Conservation (phyloP, 495 filamentous ascomycete genomes). For the Hypoxylon lenormandii region DNA sequence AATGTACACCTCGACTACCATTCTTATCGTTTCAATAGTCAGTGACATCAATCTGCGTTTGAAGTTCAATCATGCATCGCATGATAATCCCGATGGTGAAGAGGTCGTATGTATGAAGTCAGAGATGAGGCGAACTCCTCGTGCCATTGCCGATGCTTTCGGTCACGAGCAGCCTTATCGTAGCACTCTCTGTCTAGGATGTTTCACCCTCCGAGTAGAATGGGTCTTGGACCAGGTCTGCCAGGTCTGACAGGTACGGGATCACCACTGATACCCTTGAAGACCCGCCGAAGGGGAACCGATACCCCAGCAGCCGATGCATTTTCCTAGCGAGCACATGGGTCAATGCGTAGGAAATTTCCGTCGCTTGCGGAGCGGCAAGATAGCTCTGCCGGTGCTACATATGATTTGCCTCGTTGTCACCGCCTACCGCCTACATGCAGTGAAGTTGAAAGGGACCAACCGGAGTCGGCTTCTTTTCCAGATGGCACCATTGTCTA, state of each 20-base stretch:
- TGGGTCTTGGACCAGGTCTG: conserved; percentile 7
- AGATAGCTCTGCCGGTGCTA: background rate
- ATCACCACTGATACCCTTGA: conserved; percentile 36
- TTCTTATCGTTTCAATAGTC: no score
- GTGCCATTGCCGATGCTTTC: conserved; percentile 5
- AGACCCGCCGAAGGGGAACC: conserved; percentile 37
- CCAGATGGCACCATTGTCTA: background rate
- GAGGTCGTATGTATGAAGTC: conserved; percentile 7
- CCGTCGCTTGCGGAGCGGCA: conserved; percentile 14
- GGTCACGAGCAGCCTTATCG: conserved; percentile 3
- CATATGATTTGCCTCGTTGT: conserved; percentile 2
- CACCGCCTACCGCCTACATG: conserved; percentile 8
- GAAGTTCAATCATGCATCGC: no score
- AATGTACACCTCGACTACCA: no score
- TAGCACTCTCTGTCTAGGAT: conserved; percentile 5
- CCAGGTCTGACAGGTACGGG: conserved; percentile 25
- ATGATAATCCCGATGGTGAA: no score
- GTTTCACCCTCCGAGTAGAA: conserved; percentile 24
- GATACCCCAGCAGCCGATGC: conserved; percentile 24
- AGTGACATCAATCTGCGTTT: no score
- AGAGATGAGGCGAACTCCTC: conserved; percentile 19
- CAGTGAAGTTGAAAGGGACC: background rate
- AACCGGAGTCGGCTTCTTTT: background rate
- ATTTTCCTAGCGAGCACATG: conserved; percentile 21
- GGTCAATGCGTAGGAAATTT: conserved; percentile 44